These are phyloP conservation scores for Leishmania braziliensis DNA, from an alignment of 208 protist species.

Conservation along the genomic window DNA sequence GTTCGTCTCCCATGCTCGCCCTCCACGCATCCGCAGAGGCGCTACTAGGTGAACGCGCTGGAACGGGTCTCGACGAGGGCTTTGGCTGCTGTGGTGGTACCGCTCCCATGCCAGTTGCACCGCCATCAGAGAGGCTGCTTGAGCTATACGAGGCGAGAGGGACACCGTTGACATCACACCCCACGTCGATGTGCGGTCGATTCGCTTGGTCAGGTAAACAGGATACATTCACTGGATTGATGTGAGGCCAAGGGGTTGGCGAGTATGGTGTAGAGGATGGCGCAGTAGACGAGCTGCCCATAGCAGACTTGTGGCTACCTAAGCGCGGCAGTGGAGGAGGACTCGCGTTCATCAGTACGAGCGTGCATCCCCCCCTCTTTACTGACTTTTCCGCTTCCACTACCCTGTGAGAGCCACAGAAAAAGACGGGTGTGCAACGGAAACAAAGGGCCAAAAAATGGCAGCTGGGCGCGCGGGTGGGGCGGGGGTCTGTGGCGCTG, in stretches of 20 bases:
- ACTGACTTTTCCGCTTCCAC: neutral
- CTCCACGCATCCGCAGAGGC: conserved; percentile 8
- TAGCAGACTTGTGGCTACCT: conserved; percentile 14
- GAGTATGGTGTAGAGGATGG: neutral
- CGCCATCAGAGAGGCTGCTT: neutral
- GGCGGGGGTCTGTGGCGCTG: neutral
- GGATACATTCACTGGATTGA: conserved; percentile 8
- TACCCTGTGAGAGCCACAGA: neutral
- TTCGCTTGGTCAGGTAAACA: conserved; percentile 7
- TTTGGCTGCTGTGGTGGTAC: conserved; percentile 5
- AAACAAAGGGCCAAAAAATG: neutral
- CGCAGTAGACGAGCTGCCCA: neutral
- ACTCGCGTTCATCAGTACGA: conserved; percentile 18
- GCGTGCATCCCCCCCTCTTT: too few species aligned
- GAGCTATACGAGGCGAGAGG: conserved; percentile 7
- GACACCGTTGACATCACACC: conserved; percentile 24
- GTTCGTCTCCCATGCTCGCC: conserved; percentile 17
- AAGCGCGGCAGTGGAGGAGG: conserved; percentile 20
- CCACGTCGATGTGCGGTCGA: conserved; percentile 27
- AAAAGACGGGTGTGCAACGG: neutral
- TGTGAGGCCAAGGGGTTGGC: conserved; percentile 1
- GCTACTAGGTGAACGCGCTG: neutral
- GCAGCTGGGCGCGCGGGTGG: neutral
- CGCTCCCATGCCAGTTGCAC: conserved; percentile 5
- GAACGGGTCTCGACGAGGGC: neutral